Base-by-base conservation (phyloP, 345 rosid genomes). In the Citrus hindsii region DNA sequence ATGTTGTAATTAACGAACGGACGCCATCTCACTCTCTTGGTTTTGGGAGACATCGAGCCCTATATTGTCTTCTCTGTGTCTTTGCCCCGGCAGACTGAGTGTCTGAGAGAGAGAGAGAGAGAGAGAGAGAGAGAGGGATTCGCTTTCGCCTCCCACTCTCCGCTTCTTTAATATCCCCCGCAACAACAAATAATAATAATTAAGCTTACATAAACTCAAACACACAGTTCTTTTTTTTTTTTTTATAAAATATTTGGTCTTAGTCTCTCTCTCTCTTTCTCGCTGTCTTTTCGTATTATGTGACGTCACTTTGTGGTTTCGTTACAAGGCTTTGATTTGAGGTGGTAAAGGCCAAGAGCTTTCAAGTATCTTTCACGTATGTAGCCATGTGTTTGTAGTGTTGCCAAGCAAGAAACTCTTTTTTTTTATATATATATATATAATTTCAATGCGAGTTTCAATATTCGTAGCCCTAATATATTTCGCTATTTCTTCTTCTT, bases 21-120 rank as follows among this genome's bases (percentile, higher is more conserved):
- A 64, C 71, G 7, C 38, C 77, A 10, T 68, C 74, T 28, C 35
- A 16, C 58, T 30, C 70, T 75, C 28, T 75, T 25, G 37, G 30
- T 22, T 68, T 68, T 37, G 28, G 67, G 68, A 60, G 80, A 69
- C 69, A 46, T 77, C 75, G 69, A 28, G 35, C 67, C 69, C 37
- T 53, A 25, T 2, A 21, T 21, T 46, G 51, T 46, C 51, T 22
- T 48, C 40, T 24, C 40, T 16, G 66, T 33, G 65, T 71, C 75
- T 53, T 6, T 28, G 64, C 55, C 46, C 42, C 9, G 27, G 19
- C 59, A 63, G 59, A 28, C 37, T 25, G 33, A 32, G 33, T 3
- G n/a, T n/a, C n/a, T n/a, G n/a, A n/a, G n/a, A n/a, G 35, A 33
- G 35, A 48, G 59, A 48, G 16, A 30, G 61, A 51, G 37, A 35